Evolutionary conservation across 2,329 filamentous ascomycete genomes (phyloP).

Genomic region (Colletotrichum lindemuthianum): DNA sequence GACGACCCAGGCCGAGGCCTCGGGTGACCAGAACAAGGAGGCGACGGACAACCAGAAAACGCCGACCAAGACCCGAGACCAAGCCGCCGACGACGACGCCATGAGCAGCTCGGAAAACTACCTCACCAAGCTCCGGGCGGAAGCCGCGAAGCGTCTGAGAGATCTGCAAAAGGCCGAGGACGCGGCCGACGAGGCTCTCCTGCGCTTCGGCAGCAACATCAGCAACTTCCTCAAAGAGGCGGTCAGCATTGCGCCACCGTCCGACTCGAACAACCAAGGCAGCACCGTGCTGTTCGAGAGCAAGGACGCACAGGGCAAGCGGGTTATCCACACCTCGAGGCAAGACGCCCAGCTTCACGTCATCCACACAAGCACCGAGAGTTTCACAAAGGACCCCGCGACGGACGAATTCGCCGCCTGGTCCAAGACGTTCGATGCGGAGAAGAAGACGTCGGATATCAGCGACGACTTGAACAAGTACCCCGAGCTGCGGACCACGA

Average conservation of each 20-base stretch:
- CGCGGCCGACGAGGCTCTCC: conserved; percentile 91
- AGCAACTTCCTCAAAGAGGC: conserved; percentile 91
- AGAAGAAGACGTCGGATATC: conserved; percentile 86
- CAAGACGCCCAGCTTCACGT: conserved; percentile 97
- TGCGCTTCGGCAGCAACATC: conserved; percentile 91
- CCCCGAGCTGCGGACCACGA: conserved; percentile 83
- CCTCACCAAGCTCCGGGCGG: conserved; percentile 77
- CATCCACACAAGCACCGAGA: conserved; percentile 85
- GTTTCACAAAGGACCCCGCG: conserved; percentile 83
- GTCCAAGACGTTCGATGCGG: conserved; percentile 79
- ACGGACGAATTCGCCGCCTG: conserved; percentile 80
- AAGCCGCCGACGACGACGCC: conserved; percentile 56
- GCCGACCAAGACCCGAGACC: conserved; percentile 54
- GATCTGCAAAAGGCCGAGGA: conserved; percentile 94
- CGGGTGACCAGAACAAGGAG: conserved; percentile 34
- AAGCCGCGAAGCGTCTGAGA: conserved; percentile 85
- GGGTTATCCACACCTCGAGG: conserved; percentile 92
- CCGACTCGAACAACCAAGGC: conserved; percentile 59
- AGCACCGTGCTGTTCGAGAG: conserved; percentile 87
- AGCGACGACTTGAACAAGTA: conserved; percentile 85
- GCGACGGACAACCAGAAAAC: conserved; percentile 51
- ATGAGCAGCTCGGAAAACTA: conserved; percentile 67
- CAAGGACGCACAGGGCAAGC: conserved; percentile 87
- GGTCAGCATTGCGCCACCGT: conserved; percentile 84
- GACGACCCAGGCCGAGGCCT: conserved; percentile 44